A percentile compares a stretch with the other conserved stretches of the same genome.
Evolutionary conservation across 2,329 filamentous ascomycete genomes (phyloP).

Genomic region (Lecanoromycetidae sp.): DNA sequence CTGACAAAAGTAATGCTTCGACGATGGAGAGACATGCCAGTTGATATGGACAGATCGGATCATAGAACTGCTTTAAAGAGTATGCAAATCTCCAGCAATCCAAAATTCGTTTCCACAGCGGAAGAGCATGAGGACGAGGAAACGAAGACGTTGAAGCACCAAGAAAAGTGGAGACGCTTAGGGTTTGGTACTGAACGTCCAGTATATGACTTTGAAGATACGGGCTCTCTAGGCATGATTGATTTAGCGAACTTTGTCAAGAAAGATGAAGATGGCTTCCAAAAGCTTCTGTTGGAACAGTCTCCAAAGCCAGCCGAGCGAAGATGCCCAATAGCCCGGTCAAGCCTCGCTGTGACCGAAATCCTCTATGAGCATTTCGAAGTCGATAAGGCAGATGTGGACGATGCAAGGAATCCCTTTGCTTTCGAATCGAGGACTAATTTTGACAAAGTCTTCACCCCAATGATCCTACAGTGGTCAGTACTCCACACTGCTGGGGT

Average conservation of each 20-base stretch:
- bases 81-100: constrained; percentile 69
- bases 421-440: constrained; percentile 62
- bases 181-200: constrained; percentile 89
- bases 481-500: constrained; percentile 74
- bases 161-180: constrained; percentile 83
- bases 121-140: constrained; percentile 29
- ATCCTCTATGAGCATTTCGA: constrained; percentile 94
- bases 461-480: constrained; percentile 85
- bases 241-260: constrained; percentile 87
- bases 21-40: constrained; percentile 75
- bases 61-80: constrained; percentile 79
- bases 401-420: constrained; percentile 66
- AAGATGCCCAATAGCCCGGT: constrained; percentile 75
- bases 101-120: constrained; percentile 43
- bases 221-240: constrained; percentile 93
- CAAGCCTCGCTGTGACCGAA: constrained; percentile 73
- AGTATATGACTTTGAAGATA: constrained; percentile 68
- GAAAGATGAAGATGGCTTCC: constrained; percentile 83
- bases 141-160: constrained; percentile 58
- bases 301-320: constrained; percentile 57
- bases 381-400: constrained; percentile 69
- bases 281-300: constrained; percentile 85
- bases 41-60: constrained; percentile 78
- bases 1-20: constrained; percentile 76
- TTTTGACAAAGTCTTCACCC: constrained; percentile 76